These are phyloP conservation scores for Ceratobasidium sp. DNA, from an alignment of 1,284 basidiomycete genomes.

Conservation along the genomic window DNA sequence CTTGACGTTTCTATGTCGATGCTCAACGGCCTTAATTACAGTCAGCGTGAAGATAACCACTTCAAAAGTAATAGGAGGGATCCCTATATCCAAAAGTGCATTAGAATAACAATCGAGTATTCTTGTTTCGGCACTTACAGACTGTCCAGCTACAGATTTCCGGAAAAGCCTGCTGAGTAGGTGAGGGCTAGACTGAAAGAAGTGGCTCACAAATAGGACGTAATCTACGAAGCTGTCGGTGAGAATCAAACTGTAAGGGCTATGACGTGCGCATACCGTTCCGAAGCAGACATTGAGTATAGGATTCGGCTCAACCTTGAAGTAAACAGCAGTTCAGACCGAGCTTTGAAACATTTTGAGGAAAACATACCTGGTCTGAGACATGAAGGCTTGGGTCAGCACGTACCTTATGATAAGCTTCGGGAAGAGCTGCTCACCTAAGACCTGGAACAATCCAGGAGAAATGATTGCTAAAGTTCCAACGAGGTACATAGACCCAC, in stretches of 20 bases:
- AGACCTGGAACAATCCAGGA: slow-evolving; percentile 29
- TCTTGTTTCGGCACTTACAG: slow-evolving; percentile 1
- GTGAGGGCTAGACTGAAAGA: background rate
- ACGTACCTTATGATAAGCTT: background rate
- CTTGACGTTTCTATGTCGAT: slow-evolving; percentile 23
- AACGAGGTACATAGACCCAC: slow-evolving; percentile 26
- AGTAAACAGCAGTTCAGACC: background rate
- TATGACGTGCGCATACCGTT: slow-evolving; percentile 2
- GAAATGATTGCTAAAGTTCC: slow-evolving; percentile 38
- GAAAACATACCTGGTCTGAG: background rate
- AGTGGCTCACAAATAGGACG: slow-evolving; percentile 31
- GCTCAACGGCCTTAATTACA: slow-evolving; percentile 35
- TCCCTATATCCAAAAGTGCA: slow-evolving; percentile 14
- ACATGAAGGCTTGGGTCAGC: background rate
- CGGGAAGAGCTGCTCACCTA: slow-evolving; percentile 10
- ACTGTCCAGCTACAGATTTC: slow-evolving; percentile 19
- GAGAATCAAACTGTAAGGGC: background rate
- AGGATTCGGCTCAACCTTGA: slow-evolving; percentile 34
- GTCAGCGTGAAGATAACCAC: slow-evolving; percentile 40
- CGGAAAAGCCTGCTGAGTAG: background rate
- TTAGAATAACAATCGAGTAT: background rate
- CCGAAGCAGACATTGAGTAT: slow-evolving; percentile 42
- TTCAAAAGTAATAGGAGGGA: slow-evolving; percentile 43
- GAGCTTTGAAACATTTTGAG: background rate
- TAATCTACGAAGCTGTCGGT: slow-evolving; percentile 13